Evolutionary conservation across 805 yeast species (phyloP).

Genomic region (Wickerhamomyces canadensis): DNA sequence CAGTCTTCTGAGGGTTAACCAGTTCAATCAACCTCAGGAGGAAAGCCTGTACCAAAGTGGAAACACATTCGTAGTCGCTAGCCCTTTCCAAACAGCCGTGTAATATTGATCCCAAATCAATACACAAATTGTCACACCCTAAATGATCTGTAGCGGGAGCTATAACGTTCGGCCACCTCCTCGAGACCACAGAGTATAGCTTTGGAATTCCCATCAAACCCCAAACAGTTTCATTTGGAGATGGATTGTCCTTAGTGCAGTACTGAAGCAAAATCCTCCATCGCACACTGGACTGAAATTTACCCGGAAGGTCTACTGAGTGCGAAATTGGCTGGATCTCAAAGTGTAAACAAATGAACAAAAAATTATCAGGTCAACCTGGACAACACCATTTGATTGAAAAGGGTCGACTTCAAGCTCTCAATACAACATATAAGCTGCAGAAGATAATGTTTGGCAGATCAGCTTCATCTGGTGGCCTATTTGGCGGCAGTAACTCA

Average conservation of each 20-base stretch:
- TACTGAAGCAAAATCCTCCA: no score
- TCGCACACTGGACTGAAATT: not conserved
- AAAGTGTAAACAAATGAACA: not conserved
- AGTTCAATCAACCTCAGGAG: conserved; percentile 78
- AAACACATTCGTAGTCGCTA: conserved; percentile 65
- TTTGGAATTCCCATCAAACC: conserved; percentile 19
- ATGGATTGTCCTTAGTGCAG: no score
- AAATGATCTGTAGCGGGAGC: not conserved
- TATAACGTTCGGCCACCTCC: conserved; percentile 8
- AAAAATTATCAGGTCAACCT: no score
- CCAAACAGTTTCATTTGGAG: no score
- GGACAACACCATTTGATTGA: not conserved
- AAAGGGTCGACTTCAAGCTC: not conserved
- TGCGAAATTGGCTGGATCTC: not conserved
- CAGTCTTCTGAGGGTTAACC: conserved; percentile 66
- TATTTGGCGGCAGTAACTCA: conserved; percentile 18
- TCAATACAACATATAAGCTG: not conserved
- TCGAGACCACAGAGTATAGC: conserved; percentile 9
- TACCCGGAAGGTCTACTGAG: not conserved
- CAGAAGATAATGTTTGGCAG: conserved; percentile 11
- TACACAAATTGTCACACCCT: conserved; percentile 82
- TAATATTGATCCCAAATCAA: conserved; percentile 91
- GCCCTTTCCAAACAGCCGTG: conserved; percentile 78
- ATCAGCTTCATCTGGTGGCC: conserved; percentile 20
- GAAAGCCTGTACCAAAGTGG: conserved; percentile 71